Evolutionary conservation across 768 basidiomycete genomes (phyloP).

Genomic region (Hygrophoropsis aurantiaca): DNA sequence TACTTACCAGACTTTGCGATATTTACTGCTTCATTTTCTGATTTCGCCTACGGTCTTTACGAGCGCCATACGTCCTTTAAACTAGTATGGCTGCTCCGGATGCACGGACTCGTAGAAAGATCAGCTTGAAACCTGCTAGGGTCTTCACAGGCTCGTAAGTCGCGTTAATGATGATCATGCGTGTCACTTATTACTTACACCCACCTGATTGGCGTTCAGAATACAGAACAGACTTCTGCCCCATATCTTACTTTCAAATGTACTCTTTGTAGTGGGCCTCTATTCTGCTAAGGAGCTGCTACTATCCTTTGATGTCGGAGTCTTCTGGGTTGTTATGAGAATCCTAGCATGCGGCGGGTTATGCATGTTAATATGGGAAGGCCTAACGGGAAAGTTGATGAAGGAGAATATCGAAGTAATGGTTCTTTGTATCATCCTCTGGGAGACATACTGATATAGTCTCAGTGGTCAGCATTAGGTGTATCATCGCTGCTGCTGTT

Average conservation of each 20-base stretch:
- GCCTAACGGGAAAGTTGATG: conserved; percentile 51
- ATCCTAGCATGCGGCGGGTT: conserved; percentile 73
- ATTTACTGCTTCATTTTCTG: too few species aligned
- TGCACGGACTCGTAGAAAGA: conserved; percentile 65
- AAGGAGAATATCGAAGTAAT: conserved; percentile 61
- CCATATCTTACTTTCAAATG: conserved; percentile 58
- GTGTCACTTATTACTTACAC: conserved; percentile 7
- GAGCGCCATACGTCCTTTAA: not conserved
- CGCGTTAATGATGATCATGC: not conserved
- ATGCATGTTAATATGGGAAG: conserved; percentile 62
- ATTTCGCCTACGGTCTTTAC: too few species aligned
- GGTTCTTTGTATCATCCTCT: conserved; percentile 8
- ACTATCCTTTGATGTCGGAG: conserved; percentile 62
- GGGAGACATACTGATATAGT: conserved; percentile 8
- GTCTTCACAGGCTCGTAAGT: conserved; percentile 57
- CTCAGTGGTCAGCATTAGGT: conserved; percentile 70
- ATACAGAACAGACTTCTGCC: conserved; percentile 54
- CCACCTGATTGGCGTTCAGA: conserved; percentile 30
- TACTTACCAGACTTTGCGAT: too few species aligned
- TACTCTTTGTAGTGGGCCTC: conserved; percentile 60
- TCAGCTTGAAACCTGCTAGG: conserved; percentile 56
- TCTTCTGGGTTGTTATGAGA: conserved; percentile 77
- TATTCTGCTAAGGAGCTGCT: conserved; percentile 69
- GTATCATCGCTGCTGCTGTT: conserved; percentile 67
- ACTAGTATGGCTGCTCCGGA: conserved; percentile 58